Conservation (phyloP, 2,329 filamentous ascomycete species). For the Chrysoporthe puriensis region DNA sequence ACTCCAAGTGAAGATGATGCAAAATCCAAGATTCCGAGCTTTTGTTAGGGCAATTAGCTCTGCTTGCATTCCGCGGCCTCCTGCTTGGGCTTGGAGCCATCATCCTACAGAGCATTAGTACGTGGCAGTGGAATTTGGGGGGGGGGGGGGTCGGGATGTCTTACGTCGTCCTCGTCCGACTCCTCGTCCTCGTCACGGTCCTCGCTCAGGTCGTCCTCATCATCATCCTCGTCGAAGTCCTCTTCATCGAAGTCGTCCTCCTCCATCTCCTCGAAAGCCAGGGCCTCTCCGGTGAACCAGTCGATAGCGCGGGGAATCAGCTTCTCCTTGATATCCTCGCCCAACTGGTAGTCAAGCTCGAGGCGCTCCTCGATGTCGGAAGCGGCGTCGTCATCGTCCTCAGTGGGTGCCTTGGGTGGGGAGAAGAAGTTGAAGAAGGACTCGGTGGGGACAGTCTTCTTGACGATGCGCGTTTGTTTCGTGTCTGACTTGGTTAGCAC, state of each 20-base stretch:
- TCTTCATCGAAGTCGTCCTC: conserved; percentile 80
- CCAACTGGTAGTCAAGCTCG: conserved; percentile 97
- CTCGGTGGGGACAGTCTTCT: conserved; percentile 98
- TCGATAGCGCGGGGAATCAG: conserved; percentile 97
- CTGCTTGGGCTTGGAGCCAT: conserved; percentile 87
- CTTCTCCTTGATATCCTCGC: conserved; percentile 99
- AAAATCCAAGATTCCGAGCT: conserved; percentile 26
- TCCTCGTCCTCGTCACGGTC: conserved; percentile 83
- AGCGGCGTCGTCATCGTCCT: conserved; percentile 73
- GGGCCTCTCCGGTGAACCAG: conserved; percentile 98
- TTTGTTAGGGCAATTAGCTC: conserved; percentile 61
- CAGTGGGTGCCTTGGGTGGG: conserved; percentile 82
- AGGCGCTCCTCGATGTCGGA: conserved; percentile 96
- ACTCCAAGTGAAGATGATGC: conserved; percentile 15
- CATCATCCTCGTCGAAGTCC: conserved; percentile 87
- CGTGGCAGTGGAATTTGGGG: conserved; percentile 19
- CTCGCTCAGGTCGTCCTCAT: conserved; percentile 85
- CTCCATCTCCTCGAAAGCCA: conserved; percentile 92
- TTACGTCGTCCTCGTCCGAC: conserved; percentile 74
- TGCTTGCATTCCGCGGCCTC: conserved; percentile 96
- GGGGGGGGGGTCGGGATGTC: conserved; percentile 33
- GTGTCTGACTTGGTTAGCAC: conserved; percentile 67
- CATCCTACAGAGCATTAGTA: conserved; percentile 64
- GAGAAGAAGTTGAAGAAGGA: conserved; percentile 99
- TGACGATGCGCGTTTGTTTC: conserved; percentile 97